Percentiles rank a stretch among this genome's conserved stretches.
Evolutionary conservation across 2,329 filamentous ascomycete genomes (phyloP).

Genomic region (Dothistroma septosporum): DNA sequence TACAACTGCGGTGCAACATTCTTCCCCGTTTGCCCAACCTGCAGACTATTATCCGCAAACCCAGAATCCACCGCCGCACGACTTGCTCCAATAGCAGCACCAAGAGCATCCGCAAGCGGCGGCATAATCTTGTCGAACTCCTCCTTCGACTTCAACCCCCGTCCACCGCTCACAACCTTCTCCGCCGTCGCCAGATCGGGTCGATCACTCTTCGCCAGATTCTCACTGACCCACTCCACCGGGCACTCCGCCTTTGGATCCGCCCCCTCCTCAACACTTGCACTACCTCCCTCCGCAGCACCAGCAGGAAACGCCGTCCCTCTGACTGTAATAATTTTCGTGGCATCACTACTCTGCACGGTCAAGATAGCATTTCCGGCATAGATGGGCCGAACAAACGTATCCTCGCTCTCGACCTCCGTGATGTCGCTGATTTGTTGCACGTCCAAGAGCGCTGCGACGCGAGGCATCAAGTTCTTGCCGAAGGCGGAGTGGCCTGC

Average conservation of each 20-base stretch:
- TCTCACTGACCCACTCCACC: constrained; percentile 90
- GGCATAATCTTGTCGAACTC: constrained; percentile 92
- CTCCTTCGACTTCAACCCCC: constrained; percentile 95
- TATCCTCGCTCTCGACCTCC: constrained; percentile 80
- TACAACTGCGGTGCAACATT: constrained; percentile 96
- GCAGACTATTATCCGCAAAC: constrained; percentile 96
- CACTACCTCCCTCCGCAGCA: constrained; percentile 66
- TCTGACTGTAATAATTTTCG: constrained; percentile 88
- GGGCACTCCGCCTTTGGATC: constrained; percentile 72
- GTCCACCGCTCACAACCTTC: constrained; percentile 86
- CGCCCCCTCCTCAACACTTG: constrained; percentile 71
- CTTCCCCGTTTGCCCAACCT: constrained; percentile 98
- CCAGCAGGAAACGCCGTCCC: constrained; percentile 85
- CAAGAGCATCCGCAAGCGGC: constrained; percentile 84
- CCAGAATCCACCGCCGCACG: constrained; percentile 94
- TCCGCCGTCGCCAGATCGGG: constrained; percentile 88
- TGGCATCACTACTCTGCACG: constrained; percentile 78
- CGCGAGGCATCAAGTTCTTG: constrained; percentile 87
- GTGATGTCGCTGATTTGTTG: constrained; percentile 95
- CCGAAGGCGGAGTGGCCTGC: constrained; percentile 92
- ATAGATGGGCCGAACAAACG: constrained; percentile 94
- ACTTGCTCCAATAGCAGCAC: constrained; percentile 92
- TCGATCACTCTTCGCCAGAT: constrained; percentile 87
- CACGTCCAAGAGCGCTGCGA: constrained; percentile 84
- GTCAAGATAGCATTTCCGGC: constrained; percentile 96